Evolutionary conservation across 148 eudicot genomes (phyloP).

Genomic region (Vaccinium darrowii): DNA sequence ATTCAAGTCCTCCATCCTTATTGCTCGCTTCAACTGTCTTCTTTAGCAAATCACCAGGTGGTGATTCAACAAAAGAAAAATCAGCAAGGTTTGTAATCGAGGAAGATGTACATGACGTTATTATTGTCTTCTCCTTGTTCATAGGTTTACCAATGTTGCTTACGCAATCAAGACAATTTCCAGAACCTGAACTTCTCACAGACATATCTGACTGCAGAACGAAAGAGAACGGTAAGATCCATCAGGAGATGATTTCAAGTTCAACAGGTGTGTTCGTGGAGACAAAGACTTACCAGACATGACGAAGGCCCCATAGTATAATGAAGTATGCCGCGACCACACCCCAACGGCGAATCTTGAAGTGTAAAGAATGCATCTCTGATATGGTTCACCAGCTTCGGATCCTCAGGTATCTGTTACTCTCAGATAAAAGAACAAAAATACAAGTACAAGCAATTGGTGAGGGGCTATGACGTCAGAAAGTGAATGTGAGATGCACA

Average conservation of each 20-base stretch:
- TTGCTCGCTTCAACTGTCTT: slow-evolving; percentile 21
- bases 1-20: slow-evolving; percentile 30
- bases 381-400: slow-evolving; percentile 58
- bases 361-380: slow-evolving; percentile 48
- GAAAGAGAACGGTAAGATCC: slow-evolving; percentile 24
- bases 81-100: slow-evolving; percentile 33
- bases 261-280: background rate
- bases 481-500: background rate
- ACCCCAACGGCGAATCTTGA: slow-evolving; percentile 37
- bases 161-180: slow-evolving; percentile 27
- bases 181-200: slow-evolving; percentile 32
- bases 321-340: slow-evolving; percentile 21
- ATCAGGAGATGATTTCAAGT: background rate
- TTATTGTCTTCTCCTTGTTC: slow-evolving; percentile 24
- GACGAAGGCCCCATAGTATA: slow-evolving; percentile 31
- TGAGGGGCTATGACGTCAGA: background rate
- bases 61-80: slow-evolving; percentile 20
- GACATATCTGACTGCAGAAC: slow-evolving; percentile 50
- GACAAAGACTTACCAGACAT: slow-evolving; percentile 46
- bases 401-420: slow-evolving; percentile 56
- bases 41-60: slow-evolving; percentile 26
- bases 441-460: background rate
- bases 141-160: slow-evolving; percentile 29
- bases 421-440: slow-evolving; percentile 6
- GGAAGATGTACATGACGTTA: slow-evolving; percentile 22